Conservation (phyloP, 371 early-diverging fungal genomes). For the Phascolomyces articulosus region DNA sequence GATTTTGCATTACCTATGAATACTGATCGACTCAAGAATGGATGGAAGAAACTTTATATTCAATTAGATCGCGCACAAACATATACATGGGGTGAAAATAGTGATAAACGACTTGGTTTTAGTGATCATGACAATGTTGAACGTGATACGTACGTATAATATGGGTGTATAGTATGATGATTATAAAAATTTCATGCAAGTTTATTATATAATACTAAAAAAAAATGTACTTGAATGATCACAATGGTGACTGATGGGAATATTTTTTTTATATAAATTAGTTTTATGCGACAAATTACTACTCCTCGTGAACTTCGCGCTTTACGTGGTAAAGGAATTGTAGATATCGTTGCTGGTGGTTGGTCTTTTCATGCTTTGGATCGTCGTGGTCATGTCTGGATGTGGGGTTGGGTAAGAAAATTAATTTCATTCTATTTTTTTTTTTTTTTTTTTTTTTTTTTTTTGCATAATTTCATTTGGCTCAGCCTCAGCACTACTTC, state of each 20-base stretch:
- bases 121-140: conserved; percentile 12
- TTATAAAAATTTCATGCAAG: background rate
- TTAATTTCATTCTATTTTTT: background rate
- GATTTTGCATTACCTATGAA: conserved; percentile 31
- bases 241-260: background rate
- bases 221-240: background rate
- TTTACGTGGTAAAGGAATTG: conserved; percentile 33
- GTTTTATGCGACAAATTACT: conserved; percentile 11
- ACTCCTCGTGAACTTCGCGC: conserved; percentile 27
- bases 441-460: too few species aligned
- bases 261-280: background rate
- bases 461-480: too few species aligned
- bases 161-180: too few species aligned
- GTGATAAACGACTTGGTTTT: conserved; percentile 33
- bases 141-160: conserved; percentile 15
- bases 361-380: conserved; percentile 52
- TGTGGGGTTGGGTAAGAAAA: conserved; percentile 42
- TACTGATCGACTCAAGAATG: conserved; percentile 20
- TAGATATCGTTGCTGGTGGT: conserved; percentile 43
- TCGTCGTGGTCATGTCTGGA: conserved; percentile 38
- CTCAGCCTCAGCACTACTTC: too few species aligned
- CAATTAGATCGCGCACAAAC: conserved; percentile 25
- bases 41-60: conserved; percentile 40
- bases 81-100: conserved; percentile 45
- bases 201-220: too few species aligned